Evolutionary conservation across 1,284 basidiomycete genomes (phyloP).

Genomic region (Xerocomus nothofagi): DNA sequence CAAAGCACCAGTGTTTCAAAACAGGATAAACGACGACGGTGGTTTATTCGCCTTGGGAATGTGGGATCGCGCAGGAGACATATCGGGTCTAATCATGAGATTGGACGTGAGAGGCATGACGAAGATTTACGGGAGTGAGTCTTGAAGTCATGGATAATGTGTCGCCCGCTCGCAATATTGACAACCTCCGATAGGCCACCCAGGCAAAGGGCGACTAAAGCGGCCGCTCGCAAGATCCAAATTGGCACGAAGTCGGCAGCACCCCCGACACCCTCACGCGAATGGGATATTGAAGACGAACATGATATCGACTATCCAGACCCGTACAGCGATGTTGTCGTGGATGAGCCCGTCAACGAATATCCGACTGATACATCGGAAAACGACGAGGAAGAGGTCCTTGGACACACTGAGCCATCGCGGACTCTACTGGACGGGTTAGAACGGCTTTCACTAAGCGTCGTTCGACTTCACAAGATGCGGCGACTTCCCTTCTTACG

Average conservation of each 20-base stretch:
- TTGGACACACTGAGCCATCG: conserved; percentile 15
- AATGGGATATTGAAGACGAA: conserved; percentile 10
- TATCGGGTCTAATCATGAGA: background rate
- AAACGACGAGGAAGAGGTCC: conserved; percentile 4
- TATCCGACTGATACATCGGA: conserved; percentile 11
- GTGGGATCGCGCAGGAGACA: conserved; percentile 5
- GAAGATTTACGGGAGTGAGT: conserved; percentile 17
- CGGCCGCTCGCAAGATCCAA: conserved; percentile 13
- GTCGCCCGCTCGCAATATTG: background rate
- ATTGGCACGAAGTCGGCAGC: conserved; percentile 8
- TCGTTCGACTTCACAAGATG: conserved; percentile 23
- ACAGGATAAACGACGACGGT: conserved; percentile 21
- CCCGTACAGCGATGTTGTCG: conserved; percentile 4
- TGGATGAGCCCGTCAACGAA: conserved; percentile 2
- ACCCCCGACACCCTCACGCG: background rate
- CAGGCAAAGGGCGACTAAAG: conserved; percentile 8
- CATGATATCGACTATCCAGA: background rate
- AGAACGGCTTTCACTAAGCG: conserved; percentile 17
- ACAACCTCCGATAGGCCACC: conserved; percentile 10
- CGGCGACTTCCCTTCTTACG: conserved; percentile 52
- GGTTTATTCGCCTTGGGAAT: conserved; percentile 19
- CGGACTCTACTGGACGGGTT: conserved; percentile 24
- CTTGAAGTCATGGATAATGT: background rate
- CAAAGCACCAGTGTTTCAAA: background rate
- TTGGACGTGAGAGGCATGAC: background rate